Conservation (phyloP, 345 rosid species). For the Laguncularia racemosa region DNA sequence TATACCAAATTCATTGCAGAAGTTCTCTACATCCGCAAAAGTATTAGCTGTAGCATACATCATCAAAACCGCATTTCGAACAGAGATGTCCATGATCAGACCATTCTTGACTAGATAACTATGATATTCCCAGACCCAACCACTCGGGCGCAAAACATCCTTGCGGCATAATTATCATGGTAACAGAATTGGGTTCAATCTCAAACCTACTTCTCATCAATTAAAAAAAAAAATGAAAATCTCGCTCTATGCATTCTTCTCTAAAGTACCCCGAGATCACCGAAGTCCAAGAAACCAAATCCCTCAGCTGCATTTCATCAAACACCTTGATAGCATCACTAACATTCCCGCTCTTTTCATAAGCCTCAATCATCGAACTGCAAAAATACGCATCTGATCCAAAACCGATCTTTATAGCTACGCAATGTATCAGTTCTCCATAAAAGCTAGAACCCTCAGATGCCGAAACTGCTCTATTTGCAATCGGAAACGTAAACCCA, state of each 20-base stretch:
- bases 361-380: conserved; percentile 25
- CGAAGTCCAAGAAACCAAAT: conserved; percentile 32
- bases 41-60: conserved; percentile 13
- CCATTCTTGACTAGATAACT: conserved; percentile 23
- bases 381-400: conserved; percentile 25
- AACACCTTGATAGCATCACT: conserved; percentile 16
- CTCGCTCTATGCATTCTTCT: conserved; percentile 12
- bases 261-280: conserved; percentile 23
- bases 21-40: conserved; percentile 17
- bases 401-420: conserved; percentile 25
- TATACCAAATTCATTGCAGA: conserved; percentile 12
- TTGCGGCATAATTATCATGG: conserved; percentile 24
- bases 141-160: conserved; percentile 19
- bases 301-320: conserved; percentile 25
- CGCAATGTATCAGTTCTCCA: conserved; percentile 24
- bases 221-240: conserved; percentile 19
- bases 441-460: background rate
- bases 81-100: conserved; percentile 14
- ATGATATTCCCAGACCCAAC: conserved; percentile 17
- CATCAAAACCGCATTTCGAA: conserved; percentile 25
- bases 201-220: conserved; percentile 16
- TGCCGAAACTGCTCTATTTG: conserved; percentile 16
- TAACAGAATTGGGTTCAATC: conserved; percentile 24
- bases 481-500: conserved; percentile 26
- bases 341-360: conserved; percentile 10